Evolutionary conservation across 78 protist species (phyloP).

Genomic region (Dictyostelium firmibasis): DNA sequence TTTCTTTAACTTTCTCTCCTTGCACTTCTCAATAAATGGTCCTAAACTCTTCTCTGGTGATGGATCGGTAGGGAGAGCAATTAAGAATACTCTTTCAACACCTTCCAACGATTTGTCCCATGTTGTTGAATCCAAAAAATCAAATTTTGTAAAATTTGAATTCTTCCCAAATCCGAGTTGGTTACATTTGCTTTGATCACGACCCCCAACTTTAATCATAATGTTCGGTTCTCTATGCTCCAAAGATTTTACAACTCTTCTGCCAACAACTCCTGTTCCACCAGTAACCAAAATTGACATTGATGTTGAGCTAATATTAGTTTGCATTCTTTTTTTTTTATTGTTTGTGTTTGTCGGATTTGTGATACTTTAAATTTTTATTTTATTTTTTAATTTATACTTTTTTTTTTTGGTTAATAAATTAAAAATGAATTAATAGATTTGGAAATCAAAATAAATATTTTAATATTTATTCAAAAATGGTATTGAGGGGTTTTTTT

Average conservation of each 20-base stretch:
- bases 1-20: slow-evolving; percentile 2
- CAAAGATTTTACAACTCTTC: neutral
- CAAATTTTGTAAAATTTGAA: neutral
- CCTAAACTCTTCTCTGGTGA: neutral
- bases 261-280: slow-evolving; percentile 19
- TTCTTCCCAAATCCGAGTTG: neutral
- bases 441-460: neutral
- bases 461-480: neutral
- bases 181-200: neutral
- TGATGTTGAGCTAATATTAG: neutral
- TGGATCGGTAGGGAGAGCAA: slow-evolving; percentile 24
- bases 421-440: neutral
- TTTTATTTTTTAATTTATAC: neutral
- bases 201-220: neutral
- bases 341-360: too few relatives aligned
- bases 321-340: neutral
- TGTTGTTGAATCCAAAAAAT: neutral
- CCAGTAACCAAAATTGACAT: slow-evolving; percentile 32
- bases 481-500: neutral
- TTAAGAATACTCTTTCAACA: neutral
- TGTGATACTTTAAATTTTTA: neutral
- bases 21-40: neutral
- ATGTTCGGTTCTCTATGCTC: neutral
- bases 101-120: slow-evolving; percentile 3
- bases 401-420: neutral